Base-by-base conservation (phyloP, 768 basidiomycete genomes). In the Russula brevipes region DNA sequence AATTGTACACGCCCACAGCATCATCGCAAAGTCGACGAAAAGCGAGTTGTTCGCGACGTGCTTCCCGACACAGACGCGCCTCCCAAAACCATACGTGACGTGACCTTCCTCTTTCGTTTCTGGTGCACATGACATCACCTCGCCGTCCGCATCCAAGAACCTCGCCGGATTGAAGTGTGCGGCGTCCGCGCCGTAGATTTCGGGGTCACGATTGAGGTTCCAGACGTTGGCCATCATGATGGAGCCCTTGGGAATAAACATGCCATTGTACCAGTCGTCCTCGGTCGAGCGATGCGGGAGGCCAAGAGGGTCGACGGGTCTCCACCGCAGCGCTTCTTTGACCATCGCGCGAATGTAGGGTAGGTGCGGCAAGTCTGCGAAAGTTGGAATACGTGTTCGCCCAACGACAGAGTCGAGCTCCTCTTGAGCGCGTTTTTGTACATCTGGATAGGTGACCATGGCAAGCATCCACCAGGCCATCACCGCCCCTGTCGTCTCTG, bases 191-290 rank as follows among this genome's bases (percentile, higher is more conserved):
- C 65, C 61, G 24, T 66, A 66, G 51, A 66, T 51, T 47, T 63
- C 56, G 33, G 57, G 51, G 35, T 66, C 65, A n/a, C 61, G 61
- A 39, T 66, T 66, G 35, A 63, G 59, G 36, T 39, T 36, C 61
- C 57, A 68, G 31, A 68, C 60, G 24, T 68, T 66, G 36, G 60
- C 56, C 30, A 67, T 61, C 38, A 60, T 54, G 9, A 65, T 50
- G 39, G 59, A 45, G 7, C 64, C 60, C 42, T 65, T 64, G 19
- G 59, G 59, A 30, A 67, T 67, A 57, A 67, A 61, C 59, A 65
- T 58, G 36, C 64, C 66, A 11, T 67, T 56, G 19, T 67, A 67
- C 53, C 58, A 60, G 42, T 65, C 66, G 53, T 67, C 64, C 11
- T 65, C 59, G 8, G 57, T 55, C 12, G 57, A 64, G 42, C 42